These are phyloP conservation scores for Phytophthora tubulina DNA, from an alignment of 352 stramenopile species.

Conservation along the genomic window DNA sequence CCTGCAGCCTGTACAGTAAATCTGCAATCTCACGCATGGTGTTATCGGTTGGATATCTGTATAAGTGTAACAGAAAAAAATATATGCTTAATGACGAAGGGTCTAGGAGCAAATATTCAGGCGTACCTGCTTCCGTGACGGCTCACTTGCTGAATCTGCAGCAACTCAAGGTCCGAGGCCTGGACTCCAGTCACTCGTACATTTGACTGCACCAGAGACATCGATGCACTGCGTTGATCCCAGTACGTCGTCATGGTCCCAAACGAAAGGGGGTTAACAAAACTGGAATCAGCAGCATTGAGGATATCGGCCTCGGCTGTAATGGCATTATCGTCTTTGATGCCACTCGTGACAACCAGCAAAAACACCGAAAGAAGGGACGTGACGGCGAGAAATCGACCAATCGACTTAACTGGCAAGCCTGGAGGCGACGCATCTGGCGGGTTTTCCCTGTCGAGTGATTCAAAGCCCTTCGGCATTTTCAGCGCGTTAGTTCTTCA, in stretches of 20 bases:
- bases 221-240: constrained; percentile 49
- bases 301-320: constrained; percentile 15
- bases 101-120: not conserved
- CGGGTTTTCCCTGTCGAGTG: constrained; percentile 26
- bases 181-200: constrained; percentile 29
- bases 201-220: constrained; percentile 38
- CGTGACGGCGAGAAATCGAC: constrained; percentile 23
- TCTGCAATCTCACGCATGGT: constrained; percentile 58
- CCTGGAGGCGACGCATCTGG: constrained; percentile 1
- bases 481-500: not conserved
- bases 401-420: constrained; percentile 18
- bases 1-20: constrained; percentile 54
- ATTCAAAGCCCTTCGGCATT: constrained; percentile 31
- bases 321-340: constrained; percentile 15
- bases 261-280: constrained; percentile 40
- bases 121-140: constrained; percentile 71
- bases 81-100: not conserved
- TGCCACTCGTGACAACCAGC: constrained; percentile 25
- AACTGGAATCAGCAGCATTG: constrained; percentile 19
- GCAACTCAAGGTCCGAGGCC: constrained; percentile 51
- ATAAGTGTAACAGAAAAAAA: not conserved
- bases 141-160: constrained; percentile 69
- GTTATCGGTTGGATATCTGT: constrained; percentile 61
- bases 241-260: constrained; percentile 71
- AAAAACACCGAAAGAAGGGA: constrained; percentile 20